These are phyloP conservation scores for Neoascochyta sp. DNA, from an alignment of 2,329 filamentous ascomycete species.

Conservation along the genomic window DNA sequence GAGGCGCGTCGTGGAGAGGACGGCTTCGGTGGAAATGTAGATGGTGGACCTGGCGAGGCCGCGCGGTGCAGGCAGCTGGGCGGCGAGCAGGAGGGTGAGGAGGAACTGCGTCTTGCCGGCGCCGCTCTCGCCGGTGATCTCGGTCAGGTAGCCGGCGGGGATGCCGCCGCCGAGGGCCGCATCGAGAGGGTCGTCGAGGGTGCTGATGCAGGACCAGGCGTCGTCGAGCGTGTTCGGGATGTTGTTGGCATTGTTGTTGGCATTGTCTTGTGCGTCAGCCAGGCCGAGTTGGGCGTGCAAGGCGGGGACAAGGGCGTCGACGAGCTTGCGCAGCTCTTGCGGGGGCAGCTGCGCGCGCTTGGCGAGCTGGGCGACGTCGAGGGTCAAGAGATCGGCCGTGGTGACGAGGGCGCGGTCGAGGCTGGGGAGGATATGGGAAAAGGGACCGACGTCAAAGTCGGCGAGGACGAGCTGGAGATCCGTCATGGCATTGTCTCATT, in stretches of 20 bases:
- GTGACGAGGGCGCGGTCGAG: conserved; percentile 76
- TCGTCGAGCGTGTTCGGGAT: conserved; percentile 17
- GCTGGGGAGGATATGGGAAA: conserved; percentile 70
- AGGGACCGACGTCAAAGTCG: conserved; percentile 67
- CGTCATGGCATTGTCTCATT: too few relatives aligned
- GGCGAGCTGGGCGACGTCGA: conserved; percentile 77
- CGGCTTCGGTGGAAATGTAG: conserved; percentile 91
- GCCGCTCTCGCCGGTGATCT: conserved; percentile 88
- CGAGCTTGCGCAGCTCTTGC: conserved; percentile 72
- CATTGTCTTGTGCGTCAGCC: conserved; percentile 13
- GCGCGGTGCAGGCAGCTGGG: conserved; percentile 71
- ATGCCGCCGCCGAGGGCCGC: conserved; percentile 71
- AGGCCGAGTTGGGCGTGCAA: conserved; percentile 61
- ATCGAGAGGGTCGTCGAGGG: conserved; percentile 73
- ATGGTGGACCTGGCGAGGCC: conserved; percentile 72
- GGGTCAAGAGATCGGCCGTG: conserved; percentile 78
- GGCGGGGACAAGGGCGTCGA: conserved; percentile 61
- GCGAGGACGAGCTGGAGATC: conserved; percentile 83
- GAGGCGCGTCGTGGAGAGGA: conserved; percentile 76
- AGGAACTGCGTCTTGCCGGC: conserved; percentile 95
- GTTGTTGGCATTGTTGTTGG: conserved; percentile 15
- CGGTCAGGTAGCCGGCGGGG: conserved; percentile 75
- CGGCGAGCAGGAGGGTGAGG: conserved; percentile 75
- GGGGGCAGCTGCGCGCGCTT: conserved; percentile 80
- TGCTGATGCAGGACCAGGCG: conserved; percentile 66